These are phyloP conservation scores for Exophiala mesophila DNA, from an alignment of 2,329 filamentous ascomycete genomes.

Conservation along the genomic window DNA sequence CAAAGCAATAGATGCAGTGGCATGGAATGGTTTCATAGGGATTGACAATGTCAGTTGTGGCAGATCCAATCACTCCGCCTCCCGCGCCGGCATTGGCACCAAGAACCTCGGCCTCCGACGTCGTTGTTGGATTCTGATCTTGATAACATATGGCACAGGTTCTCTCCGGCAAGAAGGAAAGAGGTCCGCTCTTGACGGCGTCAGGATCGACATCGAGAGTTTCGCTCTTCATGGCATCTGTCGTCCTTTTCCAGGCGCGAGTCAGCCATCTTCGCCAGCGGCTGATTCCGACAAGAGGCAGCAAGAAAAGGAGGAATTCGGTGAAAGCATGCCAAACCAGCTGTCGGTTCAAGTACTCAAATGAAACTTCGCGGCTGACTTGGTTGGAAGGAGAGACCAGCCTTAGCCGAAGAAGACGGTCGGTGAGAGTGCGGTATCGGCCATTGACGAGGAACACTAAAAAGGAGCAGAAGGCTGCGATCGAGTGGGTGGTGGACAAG, in stretches of 20 bases:
- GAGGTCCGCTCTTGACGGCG: constrained; percentile 62
- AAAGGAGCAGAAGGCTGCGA: constrained; percentile 79
- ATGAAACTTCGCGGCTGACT: constrained; percentile 85
- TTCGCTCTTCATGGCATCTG: constrained; percentile 53
- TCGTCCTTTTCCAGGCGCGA: constrained; percentile 77
- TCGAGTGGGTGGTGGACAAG: constrained; percentile 69
- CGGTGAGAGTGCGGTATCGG: constrained; percentile 82
- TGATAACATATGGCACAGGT: constrained; percentile 97
- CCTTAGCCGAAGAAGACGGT: constrained; percentile 76
- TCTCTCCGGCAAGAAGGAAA: constrained; percentile 80
- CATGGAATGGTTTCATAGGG: constrained; percentile 89
- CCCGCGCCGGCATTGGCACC: constrained; percentile 64
- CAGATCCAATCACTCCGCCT: constrained; percentile 77
- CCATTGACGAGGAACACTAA: constrained; percentile 87
- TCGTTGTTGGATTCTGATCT: constrained; percentile 71
- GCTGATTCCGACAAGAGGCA: constrained; percentile 93
- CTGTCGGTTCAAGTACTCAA: constrained; percentile 95
- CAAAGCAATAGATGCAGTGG: constrained; percentile 91
- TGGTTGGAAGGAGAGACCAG: constrained; percentile 80
- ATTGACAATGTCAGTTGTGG: constrained; percentile 90
- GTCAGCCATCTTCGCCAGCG: constrained; percentile 88
- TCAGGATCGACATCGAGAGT: constrained; percentile 45
- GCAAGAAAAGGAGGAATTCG: constrained; percentile 91
- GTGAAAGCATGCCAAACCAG: constrained; percentile 99
- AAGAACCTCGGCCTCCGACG: constrained; percentile 70